These are phyloP conservation scores for Macaranga tanarius DNA, from an alignment of 441 rosid genomes.

Conservation along the genomic window DNA sequence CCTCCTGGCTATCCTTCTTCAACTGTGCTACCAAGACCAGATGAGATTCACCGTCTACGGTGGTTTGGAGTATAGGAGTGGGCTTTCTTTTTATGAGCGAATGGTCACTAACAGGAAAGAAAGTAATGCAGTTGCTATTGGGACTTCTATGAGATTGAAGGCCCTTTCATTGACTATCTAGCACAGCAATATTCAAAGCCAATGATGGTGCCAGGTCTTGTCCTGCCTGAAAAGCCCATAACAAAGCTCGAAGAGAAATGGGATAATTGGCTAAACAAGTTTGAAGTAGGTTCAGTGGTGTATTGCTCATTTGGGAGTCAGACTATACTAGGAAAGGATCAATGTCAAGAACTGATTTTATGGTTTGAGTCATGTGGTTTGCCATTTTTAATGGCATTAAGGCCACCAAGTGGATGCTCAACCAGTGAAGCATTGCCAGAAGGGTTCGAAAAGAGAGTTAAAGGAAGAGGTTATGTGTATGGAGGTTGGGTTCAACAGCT, in stretches of 20 bases:
- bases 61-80: conserved; percentile 9
- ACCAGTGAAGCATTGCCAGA: conserved; percentile 32
- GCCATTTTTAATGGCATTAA: conserved; percentile 44
- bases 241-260: conserved; percentile 17
- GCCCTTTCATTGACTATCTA: conserved; percentile 20
- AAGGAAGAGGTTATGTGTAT: conserved; percentile 33
- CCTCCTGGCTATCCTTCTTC: not conserved
- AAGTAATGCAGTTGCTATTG: conserved; percentile 16
- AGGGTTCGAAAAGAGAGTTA: conserved; percentile 33
- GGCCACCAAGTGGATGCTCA: conserved; percentile 36
- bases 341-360: conserved; percentile 36
- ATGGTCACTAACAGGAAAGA: not conserved
- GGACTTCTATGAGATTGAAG: conserved; percentile 28
- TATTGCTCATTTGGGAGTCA: conserved; percentile 45
- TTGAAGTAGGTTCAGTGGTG: conserved; percentile 20
- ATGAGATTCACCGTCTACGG: too few species aligned
- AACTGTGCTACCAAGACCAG: too few species aligned
- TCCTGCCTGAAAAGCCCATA: conserved; percentile 25
- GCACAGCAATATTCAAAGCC: conserved; percentile 26
- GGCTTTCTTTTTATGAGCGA: not conserved
- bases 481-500: conserved; percentile 57
- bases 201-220: conserved; percentile 40
- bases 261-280: conserved; percentile 18
- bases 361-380: conserved; percentile 37
- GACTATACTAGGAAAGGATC: conserved; percentile 25